Base-by-base conservation (phyloP, 1,284 basidiomycete genomes). In the Spongiforma sp. region DNA sequence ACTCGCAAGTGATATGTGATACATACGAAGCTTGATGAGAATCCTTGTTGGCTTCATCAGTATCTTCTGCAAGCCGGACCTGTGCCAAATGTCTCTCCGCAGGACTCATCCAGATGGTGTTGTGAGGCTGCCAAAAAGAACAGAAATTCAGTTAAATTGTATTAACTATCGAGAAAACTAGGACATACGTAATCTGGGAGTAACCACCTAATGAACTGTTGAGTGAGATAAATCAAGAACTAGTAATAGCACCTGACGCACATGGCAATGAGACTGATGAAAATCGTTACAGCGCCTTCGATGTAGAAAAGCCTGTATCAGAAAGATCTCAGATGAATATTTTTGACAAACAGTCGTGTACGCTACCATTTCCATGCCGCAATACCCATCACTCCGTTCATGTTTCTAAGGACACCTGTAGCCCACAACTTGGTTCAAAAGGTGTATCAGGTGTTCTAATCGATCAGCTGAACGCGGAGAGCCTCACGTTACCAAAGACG, bases 11-110 rank as follows among this genome's bases (percentile, higher is more conserved):
- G n/a, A 21, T 4, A 24, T 43, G 30, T 21, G 24, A 1, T n/a
- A 78, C 85, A 58, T 71, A 88, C 86, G 86, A 84, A 61, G 86
- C 84, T 61, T 83, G 77, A 1, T 75, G 73, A 50, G 82, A 82
- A 67, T 89, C 88, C 65, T 84, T 79, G 67, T 90, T 88, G 0
- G 86, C 86, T 75, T 90, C 89, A 8, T 89, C 89, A 26, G 86
- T 86, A 72, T 93, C 90, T 72, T 92, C 90, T 1, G 88, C 83
- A 37, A 93, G 81, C 8, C 91, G 86, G 1, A 86, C 86, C 72
- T 89, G 88, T 2, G 91, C 91, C 12, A 93, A 82, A 17, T 84
- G 82, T n/a, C 83, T 81, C 68, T 93, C 89, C 10, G 80, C 79
- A 1, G 79, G 75, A 21, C 82, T 78, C 68, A 93, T 79, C 82